Base-by-base conservation (phyloP, 169 alveolate species). In the Cyclospora cayetanensis region DNA sequence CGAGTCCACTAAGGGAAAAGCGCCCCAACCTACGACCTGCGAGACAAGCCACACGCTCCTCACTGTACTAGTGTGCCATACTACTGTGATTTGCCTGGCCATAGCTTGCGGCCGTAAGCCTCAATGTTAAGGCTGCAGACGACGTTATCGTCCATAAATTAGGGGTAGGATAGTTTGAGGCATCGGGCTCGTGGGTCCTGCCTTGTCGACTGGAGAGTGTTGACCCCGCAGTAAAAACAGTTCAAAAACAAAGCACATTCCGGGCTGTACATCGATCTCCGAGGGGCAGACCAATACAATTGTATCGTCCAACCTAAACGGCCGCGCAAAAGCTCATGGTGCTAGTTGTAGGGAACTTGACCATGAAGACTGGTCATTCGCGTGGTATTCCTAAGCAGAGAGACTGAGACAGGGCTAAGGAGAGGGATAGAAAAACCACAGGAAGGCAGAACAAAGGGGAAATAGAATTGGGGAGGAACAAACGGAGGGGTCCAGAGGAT, bases 1-100 rank as follows among this genome's bases (percentile, higher is more conserved):
- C 1, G 96, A 89, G 70, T 95, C 94, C 27, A 94, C 89, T 27
- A 95, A 82, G 4, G 97, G 97, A 55, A 94, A 95, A 70, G 96
- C 91, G 1, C 95, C 80, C 97, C 96, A 89, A 29, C 90, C 93
- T 27, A 89, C 55, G 20, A 89, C 93, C 93, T 89, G 93, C 31
- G 29, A 20, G 12, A 35, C 76, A 31, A 20, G 41, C 82, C 68
- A 52, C 35, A 65, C 42, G 31, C n/a, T 22, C 68, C 12, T 29
- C 68, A 9, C 25, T 22, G 15, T 5, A 22, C 2, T 2, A n/a
- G 68, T 3, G 18, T 2, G 34, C 2, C 60, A 46, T 9, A 29
- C 68, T 7, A 22, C 68, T 53, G 34, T n/a, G 68, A 22, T 2
- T 22, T n/a, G n/a, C n/a, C n/a, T n/a, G n/a, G n/a, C n/a, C n/a